Evolutionary conservation across 1,284 basidiomycete genomes (phyloP).

Genomic region (Naganishia albida): DNA sequence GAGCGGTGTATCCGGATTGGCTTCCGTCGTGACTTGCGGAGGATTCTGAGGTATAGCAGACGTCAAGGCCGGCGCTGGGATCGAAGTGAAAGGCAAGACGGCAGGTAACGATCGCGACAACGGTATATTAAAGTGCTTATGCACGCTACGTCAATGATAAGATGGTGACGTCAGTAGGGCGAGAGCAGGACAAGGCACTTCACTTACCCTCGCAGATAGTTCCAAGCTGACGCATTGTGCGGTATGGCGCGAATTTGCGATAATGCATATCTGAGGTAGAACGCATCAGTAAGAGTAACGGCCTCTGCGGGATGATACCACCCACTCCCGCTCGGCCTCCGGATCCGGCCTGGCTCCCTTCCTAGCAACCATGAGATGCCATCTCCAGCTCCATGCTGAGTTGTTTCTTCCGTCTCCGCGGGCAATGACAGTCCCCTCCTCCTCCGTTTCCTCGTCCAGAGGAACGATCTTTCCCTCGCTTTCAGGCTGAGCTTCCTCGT

Average conservation of each 20-base stretch:
- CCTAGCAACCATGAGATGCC: slow-evolving; percentile 81
- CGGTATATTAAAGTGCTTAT: slow-evolving; percentile 56
- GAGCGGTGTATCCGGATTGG: slow-evolving; percentile 63
- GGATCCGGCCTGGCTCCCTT: slow-evolving; percentile 62
- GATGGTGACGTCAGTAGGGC: neutral
- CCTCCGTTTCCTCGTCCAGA: slow-evolving; percentile 9
- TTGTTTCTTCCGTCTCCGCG: slow-evolving; percentile 84
- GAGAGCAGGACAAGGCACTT: neutral
- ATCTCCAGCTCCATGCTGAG: slow-evolving; percentile 97
- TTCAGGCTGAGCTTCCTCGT: slow-evolving; percentile 12
- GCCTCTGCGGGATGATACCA: too few relatives aligned
- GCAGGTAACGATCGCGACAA: slow-evolving; percentile 64
- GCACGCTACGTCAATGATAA: slow-evolving; percentile 57
- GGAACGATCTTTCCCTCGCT: slow-evolving; percentile 13
- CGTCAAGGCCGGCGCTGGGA: slow-evolving; percentile 37
- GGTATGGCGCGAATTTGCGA: slow-evolving; percentile 80
- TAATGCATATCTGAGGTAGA: slow-evolving; percentile 61
- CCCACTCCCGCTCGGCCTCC: slow-evolving; percentile 71
- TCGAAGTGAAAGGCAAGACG: slow-evolving; percentile 64
- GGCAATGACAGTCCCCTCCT: slow-evolving; percentile 11
- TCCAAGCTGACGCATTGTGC: slow-evolving; percentile 91
- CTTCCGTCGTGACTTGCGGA: slow-evolving; percentile 58
- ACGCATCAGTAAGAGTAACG: slow-evolving; percentile 53
- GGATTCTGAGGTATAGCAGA: slow-evolving; percentile 43
- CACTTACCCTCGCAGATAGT: slow-evolving; percentile 74